A percentile compares a stretch with the other conserved stretches of the same genome.
Evolutionary conservation across 2,329 filamentous ascomycete genomes (phyloP).

Genomic region (Mycosphaerella sp.): DNA sequence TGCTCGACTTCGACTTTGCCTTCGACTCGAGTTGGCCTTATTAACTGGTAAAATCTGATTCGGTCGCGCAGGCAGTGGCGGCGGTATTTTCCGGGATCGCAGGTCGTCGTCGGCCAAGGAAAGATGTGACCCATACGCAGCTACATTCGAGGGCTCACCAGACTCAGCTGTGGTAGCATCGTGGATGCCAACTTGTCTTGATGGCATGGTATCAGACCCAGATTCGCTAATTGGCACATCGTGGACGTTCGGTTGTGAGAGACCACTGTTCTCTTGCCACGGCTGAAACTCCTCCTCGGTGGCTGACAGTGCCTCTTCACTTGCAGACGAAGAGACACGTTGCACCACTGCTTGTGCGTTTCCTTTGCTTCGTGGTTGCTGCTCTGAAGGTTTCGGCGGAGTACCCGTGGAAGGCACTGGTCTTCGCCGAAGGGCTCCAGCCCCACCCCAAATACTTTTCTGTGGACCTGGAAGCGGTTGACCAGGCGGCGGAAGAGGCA

Average conservation of each 20-base stretch:
- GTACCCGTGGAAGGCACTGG: slow-evolving; percentile 10
- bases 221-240: not conserved
- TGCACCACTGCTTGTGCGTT: not conserved
- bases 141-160: not conserved
- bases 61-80: slow-evolving; percentile 13
- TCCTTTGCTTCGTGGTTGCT: not conserved
- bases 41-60: not conserved
- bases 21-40: not conserved
- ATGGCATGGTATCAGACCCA: not conserved
- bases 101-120: not conserved
- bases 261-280: slow-evolving; percentile 21
- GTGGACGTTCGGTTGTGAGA: not conserved
- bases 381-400: not conserved
- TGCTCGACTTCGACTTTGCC: not conserved
- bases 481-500: slow-evolving; percentile 74
- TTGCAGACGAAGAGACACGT: not conserved
- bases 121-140: not conserved
- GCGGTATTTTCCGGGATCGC: not conserved
- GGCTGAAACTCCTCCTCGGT: slow-evolving; percentile 19
- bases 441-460: slow-evolving; percentile 16
- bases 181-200: not conserved
- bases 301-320: not conserved
- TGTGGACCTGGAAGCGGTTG: slow-evolving; percentile 59
- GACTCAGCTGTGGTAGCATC: not conserved
- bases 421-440: slow-evolving; percentile 15